These are phyloP conservation scores for Maudiozyma bulderi DNA, from an alignment of 805 yeast species.

Conservation along the genomic window DNA sequence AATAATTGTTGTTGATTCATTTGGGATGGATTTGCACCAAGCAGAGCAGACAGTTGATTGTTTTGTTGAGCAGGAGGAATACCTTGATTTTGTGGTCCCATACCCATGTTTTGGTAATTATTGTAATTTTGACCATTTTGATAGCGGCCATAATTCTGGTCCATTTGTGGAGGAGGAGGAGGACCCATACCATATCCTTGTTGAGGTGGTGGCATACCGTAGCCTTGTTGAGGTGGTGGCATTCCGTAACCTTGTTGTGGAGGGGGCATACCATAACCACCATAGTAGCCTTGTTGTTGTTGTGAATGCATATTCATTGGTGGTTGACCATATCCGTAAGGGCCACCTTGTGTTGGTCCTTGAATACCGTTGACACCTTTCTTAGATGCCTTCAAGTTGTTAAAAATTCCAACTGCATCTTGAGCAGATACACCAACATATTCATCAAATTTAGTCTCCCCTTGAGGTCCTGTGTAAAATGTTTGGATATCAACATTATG, in stretches of 20 bases:
- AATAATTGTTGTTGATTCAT: slow-evolving; percentile 27
- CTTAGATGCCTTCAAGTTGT: slow-evolving; percentile 21
- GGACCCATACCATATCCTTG: slow-evolving; percentile 8
- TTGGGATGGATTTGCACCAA: slow-evolving; percentile 16
- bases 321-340: slow-evolving; percentile 1
- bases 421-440: slow-evolving; percentile 59
- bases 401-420: slow-evolving; percentile 45
- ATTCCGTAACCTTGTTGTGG: slow-evolving; percentile 7
- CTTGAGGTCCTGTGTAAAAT: slow-evolving; percentile 58
- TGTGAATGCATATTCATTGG: slow-evolving; percentile 4
- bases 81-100: slow-evolving; percentile 14
- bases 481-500: slow-evolving; percentile 57
- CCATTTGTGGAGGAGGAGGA: slow-evolving; percentile 6
- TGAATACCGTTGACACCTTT: slow-evolving; percentile 3
- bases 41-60: slow-evolving; percentile 20
- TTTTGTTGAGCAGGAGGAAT: slow-evolving; percentile 16
- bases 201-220: slow-evolving; percentile 6
- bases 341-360: not conserved
- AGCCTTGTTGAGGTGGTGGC: slow-evolving; percentile 10
- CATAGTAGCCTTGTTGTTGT: slow-evolving; percentile 8
- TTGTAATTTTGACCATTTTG: slow-evolving; percentile 11
- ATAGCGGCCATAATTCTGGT: slow-evolving; percentile 9
- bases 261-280: slow-evolving; percentile 2
- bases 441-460: slow-evolving; percentile 76
- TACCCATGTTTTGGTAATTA: slow-evolving; percentile 11